These are phyloP conservation scores for Dendrobium officinale DNA, from an alignment of 106 monocot species.

Conservation along the genomic window DNA sequence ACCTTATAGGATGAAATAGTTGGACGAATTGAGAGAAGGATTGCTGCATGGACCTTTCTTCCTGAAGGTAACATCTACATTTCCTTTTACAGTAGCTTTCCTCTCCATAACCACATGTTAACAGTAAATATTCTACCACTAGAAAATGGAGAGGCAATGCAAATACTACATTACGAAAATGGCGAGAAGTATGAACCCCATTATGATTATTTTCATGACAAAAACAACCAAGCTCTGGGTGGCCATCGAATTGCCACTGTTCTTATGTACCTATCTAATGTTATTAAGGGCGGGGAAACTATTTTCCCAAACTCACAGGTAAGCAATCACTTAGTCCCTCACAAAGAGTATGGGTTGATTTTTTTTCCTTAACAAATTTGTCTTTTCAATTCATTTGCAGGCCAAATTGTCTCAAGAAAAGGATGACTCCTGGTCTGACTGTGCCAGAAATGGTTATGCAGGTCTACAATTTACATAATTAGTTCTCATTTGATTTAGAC, in stretches of 20 bases:
- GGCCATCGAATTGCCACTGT: conserved; percentile 84
- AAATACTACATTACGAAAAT: conserved; percentile 69
- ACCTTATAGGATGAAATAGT: conserved; percentile 63
- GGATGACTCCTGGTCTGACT: conserved; percentile 88
- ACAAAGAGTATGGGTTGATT: not conserved
- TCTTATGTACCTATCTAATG: conserved; percentile 85
- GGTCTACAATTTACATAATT: conserved; percentile 24
- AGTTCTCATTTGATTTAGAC: too few species aligned
- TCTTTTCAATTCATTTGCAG: conserved; percentile 26
- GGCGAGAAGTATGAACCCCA: conserved; percentile 91
- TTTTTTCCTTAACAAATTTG: not conserved
- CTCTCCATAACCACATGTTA: not conserved
- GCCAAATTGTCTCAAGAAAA: conserved; percentile 47
- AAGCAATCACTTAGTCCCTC: not conserved
- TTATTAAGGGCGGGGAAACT: conserved; percentile 80
- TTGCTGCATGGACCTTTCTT: conserved; percentile 93
- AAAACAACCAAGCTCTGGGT: conserved; percentile 48
- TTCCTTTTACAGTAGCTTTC: not conserved
- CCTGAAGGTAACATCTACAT: conserved; percentile 51
- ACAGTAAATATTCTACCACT: not conserved
- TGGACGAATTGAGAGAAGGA: conserved; percentile 53
- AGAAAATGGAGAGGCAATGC: conserved; percentile 89
- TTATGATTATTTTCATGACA: conserved; percentile 80
- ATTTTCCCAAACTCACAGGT: conserved; percentile 83
- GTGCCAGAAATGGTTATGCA: conserved; percentile 72